A percentile compares a stretch with the other conserved stretches of the same genome.
phyloP scores from a whole-genome alignment of 805 yeast species.

The Metschnikowia continentalis region DNA sequence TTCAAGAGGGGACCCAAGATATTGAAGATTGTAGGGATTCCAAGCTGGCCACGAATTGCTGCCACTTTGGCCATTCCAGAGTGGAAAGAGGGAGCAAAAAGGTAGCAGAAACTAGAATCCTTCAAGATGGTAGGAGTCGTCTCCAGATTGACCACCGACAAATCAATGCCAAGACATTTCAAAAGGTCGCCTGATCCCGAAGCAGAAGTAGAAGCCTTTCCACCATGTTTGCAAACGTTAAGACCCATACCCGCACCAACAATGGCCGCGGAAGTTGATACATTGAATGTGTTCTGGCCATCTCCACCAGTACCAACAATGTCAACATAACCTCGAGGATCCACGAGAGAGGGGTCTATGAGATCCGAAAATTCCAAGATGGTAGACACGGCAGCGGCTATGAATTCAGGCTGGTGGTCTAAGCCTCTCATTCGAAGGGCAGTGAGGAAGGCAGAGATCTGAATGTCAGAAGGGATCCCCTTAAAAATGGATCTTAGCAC shows the following conservation, averaged over 20 bases:
- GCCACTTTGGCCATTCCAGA: constrained; percentile 86
- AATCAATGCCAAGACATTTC: constrained; percentile 75
- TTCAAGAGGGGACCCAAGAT: constrained; percentile 90
- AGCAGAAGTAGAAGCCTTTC: constrained; percentile 89
- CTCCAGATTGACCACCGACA: constrained; percentile 57
- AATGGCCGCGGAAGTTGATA: constrained; percentile 90
- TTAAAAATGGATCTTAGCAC: constrained; percentile 61
- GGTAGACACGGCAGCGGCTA: constrained; percentile 81
- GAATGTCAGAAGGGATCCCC: constrained; percentile 61
- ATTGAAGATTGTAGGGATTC: constrained; percentile 91
- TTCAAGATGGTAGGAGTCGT: constrained; percentile 59
- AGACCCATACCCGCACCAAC: constrained; percentile 87
- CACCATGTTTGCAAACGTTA: constrained; percentile 91
- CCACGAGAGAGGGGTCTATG: constrained; percentile 44
- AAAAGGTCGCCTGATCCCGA: constrained; percentile 94
- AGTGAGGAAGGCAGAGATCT: constrained; percentile 74
- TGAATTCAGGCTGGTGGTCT: constrained; percentile 76
- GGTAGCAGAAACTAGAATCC: constrained; percentile 54
- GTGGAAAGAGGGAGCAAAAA: constrained; percentile 93
- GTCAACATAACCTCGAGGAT: constrained; percentile 60
- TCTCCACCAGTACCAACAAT: constrained; percentile 99
- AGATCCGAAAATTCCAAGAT: constrained; percentile 60
- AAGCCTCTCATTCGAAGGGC: constrained; percentile 68
- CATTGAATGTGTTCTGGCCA: constrained; percentile 95
- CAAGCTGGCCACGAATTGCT: constrained; percentile 67